Base-by-base conservation (phyloP, 352 stramenopile genomes). In the Pythium dissimile region DNA sequence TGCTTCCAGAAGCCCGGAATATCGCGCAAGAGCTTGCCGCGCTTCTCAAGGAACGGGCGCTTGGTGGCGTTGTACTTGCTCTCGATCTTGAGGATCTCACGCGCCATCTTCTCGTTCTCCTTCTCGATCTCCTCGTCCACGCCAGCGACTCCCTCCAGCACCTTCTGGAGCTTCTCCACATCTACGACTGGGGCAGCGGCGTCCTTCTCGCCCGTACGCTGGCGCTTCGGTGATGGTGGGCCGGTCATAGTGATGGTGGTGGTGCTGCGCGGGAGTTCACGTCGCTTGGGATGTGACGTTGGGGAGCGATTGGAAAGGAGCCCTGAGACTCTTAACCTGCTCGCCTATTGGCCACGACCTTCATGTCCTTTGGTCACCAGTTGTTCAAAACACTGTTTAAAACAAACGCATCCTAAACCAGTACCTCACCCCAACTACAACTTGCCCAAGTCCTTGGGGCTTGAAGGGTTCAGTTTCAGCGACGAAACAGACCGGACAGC, bases 1-100 rank as follows among this genome's bases (percentile, higher is more conserved):
- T 89, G 67, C 67, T 89, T 89, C 83, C 83, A 92, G 66, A 92
- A 90, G 50, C 61, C 45, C 5, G 83, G 80, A 45, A 92, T 89
- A 15, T 84, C 73, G 18, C 49, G 50, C 45, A 92, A 57, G 37
- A 88, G 65, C 57, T 86, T 79, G 62, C 62, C 58, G 56, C 83
- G 83, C 71, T 89, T 88, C 48, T 75, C 71, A 62, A 80, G 85
- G 34, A 76, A 64, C 9, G 80, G 77, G 38, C 72, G 74, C 73
- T 89, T 90, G 53, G 66, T 68, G 35, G 54, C 67, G 65, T 90
- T 89, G 75, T 82, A 86, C 64, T 89, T 89, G 73, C 64, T 80
- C 66, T 92, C 83, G 42, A 92, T 73, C 41, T 71, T 73, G 31
- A 92, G 64, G 27, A 90, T 77, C 62, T 92, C 80, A 45, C 71